These are phyloP conservation scores for Trichosporon ovoides DNA, from an alignment of 1,284 basidiomycete genomes.

Conservation along the genomic window DNA sequence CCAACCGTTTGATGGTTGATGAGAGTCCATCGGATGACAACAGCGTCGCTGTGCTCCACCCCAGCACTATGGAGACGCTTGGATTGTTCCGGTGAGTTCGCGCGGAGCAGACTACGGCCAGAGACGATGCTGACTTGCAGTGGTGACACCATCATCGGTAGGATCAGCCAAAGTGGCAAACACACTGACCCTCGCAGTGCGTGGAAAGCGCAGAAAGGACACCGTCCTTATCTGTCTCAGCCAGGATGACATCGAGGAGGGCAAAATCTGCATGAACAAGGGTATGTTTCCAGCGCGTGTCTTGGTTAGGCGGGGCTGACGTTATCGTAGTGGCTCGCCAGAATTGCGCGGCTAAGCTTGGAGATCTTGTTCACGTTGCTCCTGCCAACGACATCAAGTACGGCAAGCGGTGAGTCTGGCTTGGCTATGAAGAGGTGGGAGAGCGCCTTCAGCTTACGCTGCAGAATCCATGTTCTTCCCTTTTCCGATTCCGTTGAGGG, in stretches of 20 bases:
- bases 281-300: conserved; percentile 39
- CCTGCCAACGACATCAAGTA: conserved; percentile 98
- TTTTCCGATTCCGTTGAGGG: conserved; percentile 98
- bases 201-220: conserved; percentile 92
- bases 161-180: conserved; percentile 4
- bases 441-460: conserved; percentile 9
- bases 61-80: conserved; percentile 92
- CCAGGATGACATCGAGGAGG: conserved; percentile 94
- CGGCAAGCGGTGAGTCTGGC: conserved; percentile 65
- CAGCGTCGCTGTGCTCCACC: conserved; percentile 86
- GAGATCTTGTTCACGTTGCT: conserved; percentile 91
- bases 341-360: conserved; percentile 95
- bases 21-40: conserved; percentile 84
- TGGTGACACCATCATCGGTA: conserved; percentile 46
- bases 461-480: conserved; percentile 79
- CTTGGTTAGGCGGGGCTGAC: not conserved
- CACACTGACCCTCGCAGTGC: conserved; percentile 40
- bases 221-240: conserved; percentile 93
- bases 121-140: conserved; percentile 10
- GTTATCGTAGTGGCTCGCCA: conserved; percentile 76
- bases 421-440: not conserved
- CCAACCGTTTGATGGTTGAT: conserved; percentile 90
- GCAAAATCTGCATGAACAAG: conserved; percentile 97
- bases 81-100: conserved; percentile 76
- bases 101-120: not conserved